These are phyloP conservation scores for Xylaria arbuscula DNA, from an alignment of 2,329 filamentous ascomycete species.

Conservation along the genomic window DNA sequence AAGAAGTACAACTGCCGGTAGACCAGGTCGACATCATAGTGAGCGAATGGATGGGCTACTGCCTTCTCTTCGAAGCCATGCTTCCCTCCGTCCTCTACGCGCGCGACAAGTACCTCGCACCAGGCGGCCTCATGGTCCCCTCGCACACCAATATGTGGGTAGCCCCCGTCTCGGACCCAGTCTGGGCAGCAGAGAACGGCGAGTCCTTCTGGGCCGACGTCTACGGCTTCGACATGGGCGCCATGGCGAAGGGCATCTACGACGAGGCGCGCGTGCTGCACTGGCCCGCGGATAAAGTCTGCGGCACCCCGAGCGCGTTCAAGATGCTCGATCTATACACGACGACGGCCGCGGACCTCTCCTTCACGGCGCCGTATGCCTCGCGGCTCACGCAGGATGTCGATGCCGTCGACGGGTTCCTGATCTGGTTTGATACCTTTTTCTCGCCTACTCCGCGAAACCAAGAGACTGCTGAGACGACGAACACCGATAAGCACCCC, in stretches of 20 bases:
- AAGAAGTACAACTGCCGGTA: conserved; percentile 83
- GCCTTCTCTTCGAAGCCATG: conserved; percentile 94
- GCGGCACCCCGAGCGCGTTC: conserved; percentile 73
- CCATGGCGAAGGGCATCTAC: conserved; percentile 85
- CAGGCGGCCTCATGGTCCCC: conserved; percentile 85
- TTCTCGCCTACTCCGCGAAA: conserved; percentile 68
- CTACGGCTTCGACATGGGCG: conserved; percentile 92
- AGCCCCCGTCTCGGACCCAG: conserved; percentile 80
- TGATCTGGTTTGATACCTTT: conserved; percentile 95
- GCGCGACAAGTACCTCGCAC: conserved; percentile 84
- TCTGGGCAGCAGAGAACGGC: conserved; percentile 81
- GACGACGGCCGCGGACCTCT: conserved; percentile 76
- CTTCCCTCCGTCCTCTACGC: conserved; percentile 91
- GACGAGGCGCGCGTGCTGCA: conserved; percentile 84
- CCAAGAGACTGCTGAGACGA: background rate
- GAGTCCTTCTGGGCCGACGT: conserved; percentile 90
- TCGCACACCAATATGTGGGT: conserved; percentile 86
- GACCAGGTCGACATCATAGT: conserved; percentile 92
- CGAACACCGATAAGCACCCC: conserved; percentile 48
- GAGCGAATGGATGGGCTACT: conserved; percentile 98
- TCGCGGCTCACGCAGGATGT: conserved; percentile 70
- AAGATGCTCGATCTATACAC: conserved; percentile 81
- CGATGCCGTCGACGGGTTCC: conserved; percentile 83
- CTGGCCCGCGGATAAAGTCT: conserved; percentile 70
- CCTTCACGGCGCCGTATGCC: conserved; percentile 77